Percentiles rank a stretch among this genome's conserved stretches.
Evolutionary conservation across 75 land plant species (phyloP).

Genomic region (Azolla pinnata): DNA sequence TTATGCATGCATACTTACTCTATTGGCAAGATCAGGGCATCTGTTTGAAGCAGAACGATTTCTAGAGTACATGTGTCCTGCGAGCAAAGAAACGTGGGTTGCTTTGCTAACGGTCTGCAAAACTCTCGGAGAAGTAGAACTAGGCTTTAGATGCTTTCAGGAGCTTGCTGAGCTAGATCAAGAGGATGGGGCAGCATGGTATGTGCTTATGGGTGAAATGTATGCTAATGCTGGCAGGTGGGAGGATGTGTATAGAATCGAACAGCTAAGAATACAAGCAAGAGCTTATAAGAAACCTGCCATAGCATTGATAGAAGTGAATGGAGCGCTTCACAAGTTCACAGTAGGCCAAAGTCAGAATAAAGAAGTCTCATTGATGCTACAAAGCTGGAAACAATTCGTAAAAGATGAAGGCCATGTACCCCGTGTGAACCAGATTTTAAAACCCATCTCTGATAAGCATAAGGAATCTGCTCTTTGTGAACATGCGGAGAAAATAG

Average conservation of each 20-base stretch:
- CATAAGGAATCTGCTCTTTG: conserved; percentile 23
- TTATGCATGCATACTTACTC: conserved; percentile 18
- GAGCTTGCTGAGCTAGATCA: background rate
- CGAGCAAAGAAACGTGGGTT: conserved; percentile 2
- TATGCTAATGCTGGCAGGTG: conserved; percentile 42
- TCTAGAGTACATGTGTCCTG: conserved; percentile 5
- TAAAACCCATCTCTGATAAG: no score
- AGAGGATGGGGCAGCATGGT: conserved; percentile 15
- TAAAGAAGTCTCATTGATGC: background rate
- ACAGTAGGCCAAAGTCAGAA: background rate
- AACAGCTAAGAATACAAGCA: conserved; percentile 32
- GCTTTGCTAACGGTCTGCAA: conserved; percentile 19
- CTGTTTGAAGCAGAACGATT: conserved; percentile 14
- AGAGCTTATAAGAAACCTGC: conserved; percentile 47
- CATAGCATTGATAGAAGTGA: background rate
- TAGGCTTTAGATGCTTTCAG: conserved; percentile 4
- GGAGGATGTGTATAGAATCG: conserved; percentile 26
- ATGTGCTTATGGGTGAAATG: conserved; percentile 40
- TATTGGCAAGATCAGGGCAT: conserved; percentile 20
- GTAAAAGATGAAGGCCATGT: no score
- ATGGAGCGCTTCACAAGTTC: background rate
- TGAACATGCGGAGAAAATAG: conserved; percentile 27
- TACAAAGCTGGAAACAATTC: no score
- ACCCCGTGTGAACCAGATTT: no score
- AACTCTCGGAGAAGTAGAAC: conserved; percentile 5